Evolutionary conservation across 1,284 basidiomycete genomes (phyloP).

Genomic region (Ceratobasidium sp.): DNA sequence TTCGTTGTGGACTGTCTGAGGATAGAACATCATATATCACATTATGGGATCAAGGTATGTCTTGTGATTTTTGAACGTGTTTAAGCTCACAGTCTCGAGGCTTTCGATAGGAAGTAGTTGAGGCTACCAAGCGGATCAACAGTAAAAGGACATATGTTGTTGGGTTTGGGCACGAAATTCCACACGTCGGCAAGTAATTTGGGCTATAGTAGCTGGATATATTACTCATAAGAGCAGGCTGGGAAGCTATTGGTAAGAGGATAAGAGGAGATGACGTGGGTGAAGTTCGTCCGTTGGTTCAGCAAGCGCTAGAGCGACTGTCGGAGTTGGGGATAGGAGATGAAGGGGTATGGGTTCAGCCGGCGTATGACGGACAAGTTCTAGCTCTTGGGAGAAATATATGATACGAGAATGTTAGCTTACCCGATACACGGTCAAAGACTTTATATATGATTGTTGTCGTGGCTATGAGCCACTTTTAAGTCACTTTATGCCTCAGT

Average conservation of each 20-base stretch:
- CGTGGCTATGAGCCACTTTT: neutral
- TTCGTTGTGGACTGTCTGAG: constrained; percentile 81
- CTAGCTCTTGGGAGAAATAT: constrained; percentile 54
- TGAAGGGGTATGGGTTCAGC: constrained; percentile 73
- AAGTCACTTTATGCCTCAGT: neutral
- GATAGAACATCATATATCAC: constrained; percentile 73
- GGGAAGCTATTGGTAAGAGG: constrained; percentile 68
- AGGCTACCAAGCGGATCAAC: constrained; percentile 67
- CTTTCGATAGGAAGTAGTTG: constrained; percentile 62
- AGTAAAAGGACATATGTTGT: constrained; percentile 76
- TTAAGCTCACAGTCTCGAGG: neutral
- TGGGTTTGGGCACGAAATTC: constrained; percentile 77
- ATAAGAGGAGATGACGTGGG: constrained; percentile 61
- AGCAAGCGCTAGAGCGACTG: constrained; percentile 63
- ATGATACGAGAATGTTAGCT: too few relatives aligned
- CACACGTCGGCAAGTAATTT: constrained; percentile 64
- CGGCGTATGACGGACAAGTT: constrained; percentile 77
- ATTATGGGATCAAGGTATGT: constrained; percentile 71
- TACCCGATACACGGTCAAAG: too few relatives aligned
- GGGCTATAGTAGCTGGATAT: too few relatives aligned
- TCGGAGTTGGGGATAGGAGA: constrained; percentile 35
- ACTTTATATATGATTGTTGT: too few relatives aligned
- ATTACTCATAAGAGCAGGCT: constrained; percentile 60
- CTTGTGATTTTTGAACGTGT: neutral
- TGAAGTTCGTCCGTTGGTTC: constrained; percentile 55